Evolutionary conservation across 176 grass and related monocot species (phyloP), one percentile per base, ranked within the genome.

Genomic region (Aegilops longissima): DNA sequence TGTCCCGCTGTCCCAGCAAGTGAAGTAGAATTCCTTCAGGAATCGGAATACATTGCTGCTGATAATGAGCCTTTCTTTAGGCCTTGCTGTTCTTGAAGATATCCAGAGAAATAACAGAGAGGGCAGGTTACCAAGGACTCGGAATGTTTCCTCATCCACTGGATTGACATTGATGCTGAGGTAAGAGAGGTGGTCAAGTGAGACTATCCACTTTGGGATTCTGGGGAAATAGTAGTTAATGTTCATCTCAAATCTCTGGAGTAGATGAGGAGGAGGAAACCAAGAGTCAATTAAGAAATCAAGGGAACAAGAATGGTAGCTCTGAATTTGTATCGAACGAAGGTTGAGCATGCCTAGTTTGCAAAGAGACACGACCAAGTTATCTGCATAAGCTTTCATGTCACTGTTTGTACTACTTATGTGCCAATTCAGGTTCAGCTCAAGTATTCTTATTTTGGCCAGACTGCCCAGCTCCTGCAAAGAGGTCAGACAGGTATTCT

Each of bases 111-210:
- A 30, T 30, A 69, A 35, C 2, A 42, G 66, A 24, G 64, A 45
- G 11, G 44, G 44, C 10, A 86, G 12, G n/a, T 59, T 10, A 0
- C 84, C 84, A 12, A 85, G 84, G 33, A 79, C 29, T 7, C 27
- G 2, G n/a, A 79, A 25, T 9, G 42, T 85, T 68, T 85, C 73
- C 42, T 69, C 73, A 20, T 47, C 66, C 73, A 85, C 74, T 24
- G 51, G 75, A 30, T 62, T 7, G 21, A 62, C 52, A 5, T 0
- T 1, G 36, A 86, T 72, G 2, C 1, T 0, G 17, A 86, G 24
- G n/a, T 2, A 6, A 27, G 76, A 80, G 2, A 86, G 84, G 76
- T 71, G 40, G 1, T 54, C 12, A 25, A 80, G 35, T 9, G 76
- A 80, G 24, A 24, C 24, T 24, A 72, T 0, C 64, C 84, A 80